Evolutionary conservation across 169 alveolate genomes (phyloP).

Genomic region (Plasmodium falciparum): DNA sequence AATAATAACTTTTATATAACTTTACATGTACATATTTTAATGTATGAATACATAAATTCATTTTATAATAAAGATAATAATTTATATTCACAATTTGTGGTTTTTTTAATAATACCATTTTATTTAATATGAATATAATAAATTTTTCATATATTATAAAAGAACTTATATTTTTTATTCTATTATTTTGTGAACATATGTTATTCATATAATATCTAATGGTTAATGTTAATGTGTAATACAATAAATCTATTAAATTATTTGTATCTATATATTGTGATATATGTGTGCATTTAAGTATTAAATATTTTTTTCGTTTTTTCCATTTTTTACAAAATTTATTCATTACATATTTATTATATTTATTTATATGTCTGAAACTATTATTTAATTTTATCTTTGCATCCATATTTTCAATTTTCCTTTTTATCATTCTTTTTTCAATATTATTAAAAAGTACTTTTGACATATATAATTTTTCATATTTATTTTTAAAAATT

Average conservation of each 20-base stretch:
- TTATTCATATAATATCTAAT: constrained; percentile 17
- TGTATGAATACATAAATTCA: constrained; percentile 21
- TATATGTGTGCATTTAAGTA: constrained; percentile 13
- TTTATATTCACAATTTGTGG: constrained; percentile 18
- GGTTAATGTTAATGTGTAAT: constrained; percentile 11
- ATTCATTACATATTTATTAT: constrained; percentile 35
- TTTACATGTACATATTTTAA: constrained; percentile 25
- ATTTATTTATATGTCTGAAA: constrained; percentile 38
- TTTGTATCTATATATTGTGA: constrained; percentile 25
- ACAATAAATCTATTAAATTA: constrained; percentile 32
- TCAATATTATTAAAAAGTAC: constrained; percentile 29
- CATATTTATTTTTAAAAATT: too few relatives aligned
- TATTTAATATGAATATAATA: constrained; percentile 20
- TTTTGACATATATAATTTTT: constrained; percentile 29
- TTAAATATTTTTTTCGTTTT: constrained; percentile 38
- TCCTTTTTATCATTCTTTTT: constrained; percentile 49
- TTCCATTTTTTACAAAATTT: constrained; percentile 22
- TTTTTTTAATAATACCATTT: constrained; percentile 49
- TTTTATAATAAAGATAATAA: constrained; percentile 32
- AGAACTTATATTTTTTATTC: background rate
- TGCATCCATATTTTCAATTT: constrained; percentile 43
- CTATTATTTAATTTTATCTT: constrained; percentile 22
- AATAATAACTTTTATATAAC: constrained; percentile 24
- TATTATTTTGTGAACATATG: background rate
- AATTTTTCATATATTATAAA: constrained; percentile 21